Evolutionary conservation across 495 filamentous ascomycete species (phyloP).

Genomic region (Amniculicola lignicola): DNA sequence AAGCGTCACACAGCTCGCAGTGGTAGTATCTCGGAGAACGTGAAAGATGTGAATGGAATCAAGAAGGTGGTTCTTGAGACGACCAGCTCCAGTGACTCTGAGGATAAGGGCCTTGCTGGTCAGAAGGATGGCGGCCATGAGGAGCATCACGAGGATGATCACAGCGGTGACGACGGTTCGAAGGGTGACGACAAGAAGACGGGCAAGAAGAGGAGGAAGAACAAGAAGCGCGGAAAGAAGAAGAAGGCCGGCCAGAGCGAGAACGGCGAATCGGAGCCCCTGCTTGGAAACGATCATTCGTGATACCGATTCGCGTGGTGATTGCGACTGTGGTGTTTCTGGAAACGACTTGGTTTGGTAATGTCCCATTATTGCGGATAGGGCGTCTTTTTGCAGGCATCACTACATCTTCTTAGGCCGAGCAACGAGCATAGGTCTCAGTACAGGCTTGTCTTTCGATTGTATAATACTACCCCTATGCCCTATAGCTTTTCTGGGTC

Average conservation of each 20-base stretch:
- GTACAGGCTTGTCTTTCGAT: too few species aligned
- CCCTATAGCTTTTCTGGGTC: too few species aligned
- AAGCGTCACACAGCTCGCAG: slow-evolving; percentile 62
- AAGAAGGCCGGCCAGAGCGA: slow-evolving; percentile 4
- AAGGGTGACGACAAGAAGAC: slow-evolving; percentile 8
- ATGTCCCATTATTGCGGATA: too few species aligned
- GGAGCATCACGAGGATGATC: background rate
- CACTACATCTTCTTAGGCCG: too few species aligned
- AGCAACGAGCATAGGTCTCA: too few species aligned
- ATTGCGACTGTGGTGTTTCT: too few species aligned
- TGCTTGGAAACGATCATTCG: background rate
- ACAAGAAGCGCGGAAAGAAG: slow-evolving; percentile 25
- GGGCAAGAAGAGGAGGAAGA: slow-evolving; percentile 23
- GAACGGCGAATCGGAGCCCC: slow-evolving; percentile 16
- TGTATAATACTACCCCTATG: too few species aligned
- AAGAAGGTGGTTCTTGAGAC: slow-evolving; percentile 82
- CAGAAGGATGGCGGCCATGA: background rate
- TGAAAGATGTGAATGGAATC: slow-evolving; percentile 75
- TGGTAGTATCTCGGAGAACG: slow-evolving; percentile 86
- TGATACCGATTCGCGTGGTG: background rate
- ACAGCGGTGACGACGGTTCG: background rate
- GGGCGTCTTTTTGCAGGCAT: too few species aligned
- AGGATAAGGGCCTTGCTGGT: slow-evolving; percentile 3
- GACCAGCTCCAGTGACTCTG: slow-evolving; percentile 51
- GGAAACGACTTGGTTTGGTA: too few species aligned